Conservation (phyloP, 805 yeast species). For the Candida fluviatilis region DNA sequence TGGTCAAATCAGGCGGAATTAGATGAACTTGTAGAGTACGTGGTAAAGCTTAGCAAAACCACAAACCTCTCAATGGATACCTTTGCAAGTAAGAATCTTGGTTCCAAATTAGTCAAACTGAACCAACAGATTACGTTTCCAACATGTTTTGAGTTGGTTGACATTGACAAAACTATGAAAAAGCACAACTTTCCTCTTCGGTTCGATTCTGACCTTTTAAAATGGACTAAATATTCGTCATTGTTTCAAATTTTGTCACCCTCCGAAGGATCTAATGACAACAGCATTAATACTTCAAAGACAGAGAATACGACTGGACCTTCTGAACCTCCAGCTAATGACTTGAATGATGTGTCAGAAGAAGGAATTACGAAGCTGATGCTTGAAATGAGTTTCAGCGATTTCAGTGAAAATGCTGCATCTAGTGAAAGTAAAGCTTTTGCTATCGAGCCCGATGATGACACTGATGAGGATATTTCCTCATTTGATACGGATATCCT, state of each 20-base stretch:
- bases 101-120: neutral
- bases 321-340: neutral
- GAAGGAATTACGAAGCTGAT: slow-evolving; percentile 1
- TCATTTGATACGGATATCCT: neutral
- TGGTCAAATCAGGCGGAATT: slow-evolving; percentile 31
- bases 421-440: neutral
- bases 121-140: slow-evolving; percentile 14
- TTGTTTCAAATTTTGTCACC: slow-evolving; percentile 10
- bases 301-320: neutral
- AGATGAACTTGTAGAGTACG: slow-evolving; percentile 26
- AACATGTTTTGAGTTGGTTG: slow-evolving; percentile 26
- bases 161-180: slow-evolving; percentile 14
- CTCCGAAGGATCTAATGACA: neutral
- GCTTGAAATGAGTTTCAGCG: slow-evolving; percentile 3
- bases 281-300: too few species aligned
- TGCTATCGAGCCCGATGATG: neutral
- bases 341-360: neutral
- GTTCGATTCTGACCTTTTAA: slow-evolving; percentile 17
- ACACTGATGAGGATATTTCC: neutral
- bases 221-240: slow-evolving; percentile 16
- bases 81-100: slow-evolving; percentile 5
- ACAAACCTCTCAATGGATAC: slow-evolving; percentile 4
- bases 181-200: slow-evolving; percentile 13
- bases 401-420: slow-evolving; percentile 1
- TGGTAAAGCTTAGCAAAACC: slow-evolving; percentile 17